phyloP scores from a whole-genome alignment of 805 yeast species.

The Lachancea dasiensis region DNA sequence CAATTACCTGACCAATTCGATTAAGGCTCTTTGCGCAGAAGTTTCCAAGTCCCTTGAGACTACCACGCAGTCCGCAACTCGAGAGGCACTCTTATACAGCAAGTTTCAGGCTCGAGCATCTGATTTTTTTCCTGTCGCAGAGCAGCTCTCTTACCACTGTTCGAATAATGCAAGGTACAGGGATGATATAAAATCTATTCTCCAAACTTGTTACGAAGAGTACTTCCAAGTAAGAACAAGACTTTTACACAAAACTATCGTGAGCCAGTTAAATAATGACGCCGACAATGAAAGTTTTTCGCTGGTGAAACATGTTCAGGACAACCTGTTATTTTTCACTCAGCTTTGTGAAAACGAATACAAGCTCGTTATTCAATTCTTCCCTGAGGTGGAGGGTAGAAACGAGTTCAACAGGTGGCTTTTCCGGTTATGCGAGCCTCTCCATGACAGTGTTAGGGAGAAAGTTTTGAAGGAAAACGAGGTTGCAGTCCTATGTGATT shows the following conservation, averaged over 20 bases:
- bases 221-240: constrained; percentile 55
- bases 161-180: constrained; percentile 43
- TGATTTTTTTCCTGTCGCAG: constrained; percentile 35
- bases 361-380: constrained; percentile 50
- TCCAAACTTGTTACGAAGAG: constrained; percentile 51
- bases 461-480: constrained; percentile 64
- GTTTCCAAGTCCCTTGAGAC: constrained; percentile 18
- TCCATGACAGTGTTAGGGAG: constrained; percentile 65
- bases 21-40: constrained; percentile 33
- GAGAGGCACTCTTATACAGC: constrained; percentile 60
- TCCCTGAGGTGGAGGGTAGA: constrained; percentile 37
- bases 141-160: constrained; percentile 32
- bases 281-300: constrained; percentile 22
- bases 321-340: constrained; percentile 52
- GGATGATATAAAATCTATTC: constrained; percentile 49
- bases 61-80: constrained; percentile 18
- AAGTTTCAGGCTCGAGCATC: constrained; percentile 49
- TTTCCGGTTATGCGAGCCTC: constrained; percentile 62
- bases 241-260: constrained; percentile 41
- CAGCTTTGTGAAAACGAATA: constrained; percentile 57
- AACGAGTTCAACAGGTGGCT: constrained; percentile 50
- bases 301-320: constrained; percentile 57
- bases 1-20: constrained; percentile 47
- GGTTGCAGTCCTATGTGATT: constrained; percentile 64
- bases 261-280: constrained; percentile 33